phyloP scores from a whole-genome alignment of 2,329 filamentous ascomycete species.

The Sporothrix protearum region DNA sequence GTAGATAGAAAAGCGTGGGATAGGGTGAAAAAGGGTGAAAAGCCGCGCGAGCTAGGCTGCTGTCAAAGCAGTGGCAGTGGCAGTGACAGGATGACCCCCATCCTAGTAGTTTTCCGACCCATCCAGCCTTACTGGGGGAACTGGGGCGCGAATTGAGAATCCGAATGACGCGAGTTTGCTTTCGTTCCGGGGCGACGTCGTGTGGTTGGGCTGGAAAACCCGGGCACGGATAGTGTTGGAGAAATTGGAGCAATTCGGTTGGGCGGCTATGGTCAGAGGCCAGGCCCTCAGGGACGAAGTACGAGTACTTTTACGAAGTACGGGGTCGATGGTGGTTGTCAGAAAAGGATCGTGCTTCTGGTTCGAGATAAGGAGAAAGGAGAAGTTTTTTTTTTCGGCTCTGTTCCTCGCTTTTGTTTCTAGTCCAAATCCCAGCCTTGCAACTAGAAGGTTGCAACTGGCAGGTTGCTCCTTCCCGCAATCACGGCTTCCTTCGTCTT shows the following conservation, averaged over 20 bases:
- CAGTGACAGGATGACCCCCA: not conserved
- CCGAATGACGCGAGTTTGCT: not conserved
- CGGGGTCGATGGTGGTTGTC: not conserved
- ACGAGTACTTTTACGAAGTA: not conserved
- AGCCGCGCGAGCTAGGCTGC: not conserved
- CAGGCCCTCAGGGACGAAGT: no score
- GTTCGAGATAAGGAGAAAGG: not conserved
- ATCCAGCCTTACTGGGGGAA: not conserved
- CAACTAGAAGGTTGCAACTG: not conserved
- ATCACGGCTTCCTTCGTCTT: not conserved
- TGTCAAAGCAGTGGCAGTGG: slow-evolving; percentile 9
- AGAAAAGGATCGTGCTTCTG: not conserved
- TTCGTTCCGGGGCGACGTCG: not conserved
- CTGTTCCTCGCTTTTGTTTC: not conserved
- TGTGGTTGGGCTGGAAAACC: not conserved
- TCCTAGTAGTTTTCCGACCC: no score
- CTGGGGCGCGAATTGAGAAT: not conserved
- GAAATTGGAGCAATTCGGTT: not conserved
- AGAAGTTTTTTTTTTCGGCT: not conserved
- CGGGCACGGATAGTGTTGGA: not conserved
- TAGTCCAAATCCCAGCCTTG: not conserved
- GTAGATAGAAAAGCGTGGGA: not conserved
- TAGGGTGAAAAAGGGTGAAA: not conserved
- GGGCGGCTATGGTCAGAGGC: not conserved
- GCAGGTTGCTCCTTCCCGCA: not conserved